phyloP scores from a whole-genome alignment of 345 rosid genomes.

The Eucalyptus globulus region DNA sequence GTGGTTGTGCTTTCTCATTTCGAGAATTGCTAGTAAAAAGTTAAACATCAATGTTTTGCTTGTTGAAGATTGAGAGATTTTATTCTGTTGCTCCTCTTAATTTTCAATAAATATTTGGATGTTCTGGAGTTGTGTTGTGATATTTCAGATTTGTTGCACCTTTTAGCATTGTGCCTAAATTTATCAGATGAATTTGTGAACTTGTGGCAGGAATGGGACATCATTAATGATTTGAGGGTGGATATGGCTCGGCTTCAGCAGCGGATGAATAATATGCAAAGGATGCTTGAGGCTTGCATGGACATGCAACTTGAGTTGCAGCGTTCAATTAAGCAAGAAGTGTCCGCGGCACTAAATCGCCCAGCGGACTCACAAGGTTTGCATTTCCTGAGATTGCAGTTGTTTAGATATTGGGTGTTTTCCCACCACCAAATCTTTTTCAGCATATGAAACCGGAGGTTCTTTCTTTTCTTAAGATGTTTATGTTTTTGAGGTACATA shows the following conservation, averaged over 20 bases:
- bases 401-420: neutral
- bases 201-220: slow-evolving; percentile 70
- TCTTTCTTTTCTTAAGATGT: neutral
- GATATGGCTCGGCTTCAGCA: slow-evolving; percentile 94
- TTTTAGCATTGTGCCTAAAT: neutral
- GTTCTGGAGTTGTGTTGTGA: neutral
- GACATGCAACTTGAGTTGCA: slow-evolving; percentile 98
- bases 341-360: slow-evolving; percentile 76
- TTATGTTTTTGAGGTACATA: neutral
- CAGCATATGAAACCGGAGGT: neutral
- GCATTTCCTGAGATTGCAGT: neutral
- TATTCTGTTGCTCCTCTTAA: neutral
- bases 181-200: neutral
- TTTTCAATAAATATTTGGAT: neutral
- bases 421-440: neutral
- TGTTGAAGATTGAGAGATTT: neutral
- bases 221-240: slow-evolving; percentile 65
- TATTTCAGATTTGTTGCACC: neutral
- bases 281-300: slow-evolving; percentile 95
- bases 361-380: slow-evolving; percentile 48
- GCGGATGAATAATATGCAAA: slow-evolving; percentile 86
- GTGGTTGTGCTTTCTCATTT: neutral
- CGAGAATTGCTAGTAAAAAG: neutral
- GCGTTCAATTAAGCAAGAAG: slow-evolving; percentile 82
- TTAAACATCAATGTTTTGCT: neutral